Evolutionary conservation across 176 grass and related monocot genomes (phyloP).

Genomic region (Poa pratensis): DNA sequence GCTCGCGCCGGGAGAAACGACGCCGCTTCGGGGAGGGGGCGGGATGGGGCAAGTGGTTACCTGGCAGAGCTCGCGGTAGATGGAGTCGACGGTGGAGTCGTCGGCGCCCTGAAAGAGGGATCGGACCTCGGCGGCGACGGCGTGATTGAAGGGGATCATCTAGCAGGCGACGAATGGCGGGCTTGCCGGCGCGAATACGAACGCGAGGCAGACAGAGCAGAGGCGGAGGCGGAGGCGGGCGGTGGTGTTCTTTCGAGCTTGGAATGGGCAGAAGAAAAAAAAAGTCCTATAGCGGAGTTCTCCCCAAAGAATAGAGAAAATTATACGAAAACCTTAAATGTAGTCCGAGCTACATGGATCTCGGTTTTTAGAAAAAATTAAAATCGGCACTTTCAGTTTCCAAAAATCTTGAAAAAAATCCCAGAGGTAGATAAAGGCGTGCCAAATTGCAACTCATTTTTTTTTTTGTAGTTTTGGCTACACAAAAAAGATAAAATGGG

Average conservation of each 20-base stretch:
- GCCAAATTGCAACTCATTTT: too few species aligned
- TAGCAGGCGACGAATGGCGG: conserved; percentile 35
- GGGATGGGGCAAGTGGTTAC: conserved; percentile 25
- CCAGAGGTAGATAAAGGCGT: too few species aligned
- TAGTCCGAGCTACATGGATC: too few species aligned
- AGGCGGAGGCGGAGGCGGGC: neutral
- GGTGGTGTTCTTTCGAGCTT: conserved; percentile 23
- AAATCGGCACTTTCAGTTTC: too few species aligned
- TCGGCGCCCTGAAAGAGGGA: conserved; percentile 59
- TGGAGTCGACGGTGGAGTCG: conserved; percentile 55
- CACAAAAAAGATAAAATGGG: too few species aligned
- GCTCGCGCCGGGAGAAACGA: neutral
- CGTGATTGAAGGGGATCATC: conserved; percentile 66
- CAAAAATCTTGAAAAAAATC: too few species aligned
- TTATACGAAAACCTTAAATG: too few species aligned
- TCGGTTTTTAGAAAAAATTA: too few species aligned
- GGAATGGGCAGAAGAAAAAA: too few species aligned
- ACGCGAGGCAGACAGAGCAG: conserved; percentile 18
- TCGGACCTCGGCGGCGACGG: conserved; percentile 67
- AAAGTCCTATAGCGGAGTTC: too few species aligned
- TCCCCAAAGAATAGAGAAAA: too few species aligned
- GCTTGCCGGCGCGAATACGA: conserved; percentile 39
- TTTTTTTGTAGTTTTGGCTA: too few species aligned
- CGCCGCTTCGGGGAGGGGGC: neutral
- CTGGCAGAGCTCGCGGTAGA: conserved; percentile 60